Evolutionary conservation across 2,329 filamentous ascomycete genomes (phyloP), one percentile per base, ranked within the genome.

Genomic region (Neonectria magnoliae): DNA sequence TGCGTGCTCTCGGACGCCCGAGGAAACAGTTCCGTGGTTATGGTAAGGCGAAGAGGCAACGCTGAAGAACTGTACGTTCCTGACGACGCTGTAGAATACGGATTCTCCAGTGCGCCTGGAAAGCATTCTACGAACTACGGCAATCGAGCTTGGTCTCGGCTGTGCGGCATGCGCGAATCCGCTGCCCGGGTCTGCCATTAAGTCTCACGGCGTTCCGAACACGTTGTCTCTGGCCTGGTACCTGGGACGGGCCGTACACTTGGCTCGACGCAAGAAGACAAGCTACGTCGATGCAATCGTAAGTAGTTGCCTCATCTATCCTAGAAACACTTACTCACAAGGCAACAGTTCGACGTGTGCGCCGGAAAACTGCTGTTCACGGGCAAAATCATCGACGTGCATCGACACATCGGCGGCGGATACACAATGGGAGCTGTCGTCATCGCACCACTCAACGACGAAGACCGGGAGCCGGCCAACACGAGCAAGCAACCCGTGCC

Each of bases 211-310:
- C 10, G 72, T 81, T 6, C 76, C 82, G 51, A 81, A 85, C 62
- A 86, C 83, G 0, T 72, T 84, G 10, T 85, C 83, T 0, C 81
- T 83, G 60, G 81, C 82, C 0, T 87, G 83, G 85, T 79, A 83
- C 42, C 88, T 90, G 27, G 88, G 88, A 0, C 82, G 88, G 0
- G 86, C 86, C 0, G 70, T 74, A 1, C 69, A 72, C 16, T 42
- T 65, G 4, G 71, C 71, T 25, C 68, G 71, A 7, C 68, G 71
- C 3, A 69, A 64, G 14, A 73, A 73, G 71, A 65, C 59, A 6
- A 73, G 55, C 44, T 73, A 73, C 13, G 48, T 73, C 0, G 71
- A 73, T n/a, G 71, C 71, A 0, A 73, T 73, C 38, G 71, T 73
- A 38, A 68, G 71, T 62, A 16, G 2, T 8, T 10, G 8, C 13